A percentile compares a stretch with the other conserved stretches of the same genome.
These are phyloP conservation scores for Penicillium palitans DNA, from an alignment of 2,329 filamentous ascomycete genomes.

Conservation along the genomic window DNA sequence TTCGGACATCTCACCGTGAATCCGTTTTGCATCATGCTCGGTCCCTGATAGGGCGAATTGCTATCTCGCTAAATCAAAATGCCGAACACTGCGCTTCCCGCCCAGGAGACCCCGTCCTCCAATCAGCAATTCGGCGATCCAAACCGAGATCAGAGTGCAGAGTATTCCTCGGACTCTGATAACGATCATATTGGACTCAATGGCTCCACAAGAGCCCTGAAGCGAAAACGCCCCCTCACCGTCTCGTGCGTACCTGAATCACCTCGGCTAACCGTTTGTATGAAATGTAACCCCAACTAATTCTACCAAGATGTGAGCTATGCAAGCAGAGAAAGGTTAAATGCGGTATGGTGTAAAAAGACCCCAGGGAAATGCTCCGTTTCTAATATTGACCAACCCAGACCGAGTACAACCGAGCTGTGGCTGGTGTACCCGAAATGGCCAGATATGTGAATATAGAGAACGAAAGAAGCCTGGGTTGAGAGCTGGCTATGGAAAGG, in stretches of 20 bases:
- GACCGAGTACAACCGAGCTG: conserved; percentile 62
- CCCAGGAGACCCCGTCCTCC: conserved; percentile 26
- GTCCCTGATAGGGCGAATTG: conserved; percentile 21
- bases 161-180: conserved; percentile 42
- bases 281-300: conserved; percentile 20
- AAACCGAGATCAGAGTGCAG: conserved; percentile 36
- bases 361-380: neutral
- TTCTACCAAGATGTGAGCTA: conserved; percentile 40
- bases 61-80: conserved; percentile 37
- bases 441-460: conserved; percentile 66
- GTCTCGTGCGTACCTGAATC: conserved; percentile 37
- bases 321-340: conserved; percentile 50
- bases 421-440: conserved; percentile 69
- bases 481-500: conserved; percentile 67
- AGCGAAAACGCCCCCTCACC: conserved; percentile 41
- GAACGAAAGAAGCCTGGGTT: conserved; percentile 70
- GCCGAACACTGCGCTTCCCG: conserved; percentile 33
- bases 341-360: conserved; percentile 39
- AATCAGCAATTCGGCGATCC: conserved; percentile 24
- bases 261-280: neutral
- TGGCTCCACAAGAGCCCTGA: conserved; percentile 34
- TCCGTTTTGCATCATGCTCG: conserved; percentile 21
- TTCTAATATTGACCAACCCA: conserved; percentile 20
- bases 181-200: conserved; percentile 31
- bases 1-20: conserved; percentile 4